These are phyloP conservation scores for Udeniomyces megalosporus DNA, from an alignment of 768 basidiomycete species.

Conservation along the genomic window DNA sequence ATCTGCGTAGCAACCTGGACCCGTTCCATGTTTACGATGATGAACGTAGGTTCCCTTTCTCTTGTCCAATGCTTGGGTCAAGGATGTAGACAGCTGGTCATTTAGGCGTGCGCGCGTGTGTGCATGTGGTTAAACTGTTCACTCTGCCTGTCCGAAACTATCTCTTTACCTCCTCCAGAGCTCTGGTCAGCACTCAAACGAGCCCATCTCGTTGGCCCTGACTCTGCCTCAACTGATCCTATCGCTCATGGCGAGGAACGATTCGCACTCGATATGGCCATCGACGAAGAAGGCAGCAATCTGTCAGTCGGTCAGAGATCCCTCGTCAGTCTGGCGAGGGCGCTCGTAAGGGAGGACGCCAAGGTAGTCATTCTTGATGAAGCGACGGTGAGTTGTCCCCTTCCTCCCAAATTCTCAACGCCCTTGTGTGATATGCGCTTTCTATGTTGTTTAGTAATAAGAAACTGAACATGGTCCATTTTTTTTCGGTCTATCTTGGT, in stretches of 20 bases:
- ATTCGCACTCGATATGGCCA: constrained; percentile 64
- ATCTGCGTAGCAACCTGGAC: constrained; percentile 59
- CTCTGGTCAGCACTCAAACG: constrained; percentile 85
- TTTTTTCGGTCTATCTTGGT: too few relatives aligned
- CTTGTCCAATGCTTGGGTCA: too few relatives aligned
- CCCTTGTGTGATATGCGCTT: too few relatives aligned
- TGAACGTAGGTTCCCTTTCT: constrained; percentile 23
- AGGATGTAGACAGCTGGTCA: too few relatives aligned
- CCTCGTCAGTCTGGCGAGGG: constrained; percentile 73
- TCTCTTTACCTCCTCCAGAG: constrained; percentile 13
- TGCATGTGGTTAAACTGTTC: not conserved
- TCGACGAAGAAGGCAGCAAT: constrained; percentile 78
- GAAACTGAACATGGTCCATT: too few relatives aligned
- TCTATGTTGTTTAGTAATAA: too few relatives aligned
- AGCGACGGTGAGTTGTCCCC: not conserved
- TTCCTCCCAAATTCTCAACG: not conserved
- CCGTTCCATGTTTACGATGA: constrained; percentile 74
- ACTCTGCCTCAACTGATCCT: constrained; percentile 16
- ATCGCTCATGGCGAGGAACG: constrained; percentile 28
- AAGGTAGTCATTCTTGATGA: constrained; percentile 3
- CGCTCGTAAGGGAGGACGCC: constrained; percentile 60
- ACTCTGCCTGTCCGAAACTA: not conserved
- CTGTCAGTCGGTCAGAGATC: constrained; percentile 53
- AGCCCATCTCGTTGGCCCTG: constrained; percentile 57
- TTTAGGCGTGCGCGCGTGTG: too few relatives aligned